Base-by-base conservation (phyloP, 2,329 filamentous ascomycete genomes). In the Trichophyton mentagrophytes region DNA sequence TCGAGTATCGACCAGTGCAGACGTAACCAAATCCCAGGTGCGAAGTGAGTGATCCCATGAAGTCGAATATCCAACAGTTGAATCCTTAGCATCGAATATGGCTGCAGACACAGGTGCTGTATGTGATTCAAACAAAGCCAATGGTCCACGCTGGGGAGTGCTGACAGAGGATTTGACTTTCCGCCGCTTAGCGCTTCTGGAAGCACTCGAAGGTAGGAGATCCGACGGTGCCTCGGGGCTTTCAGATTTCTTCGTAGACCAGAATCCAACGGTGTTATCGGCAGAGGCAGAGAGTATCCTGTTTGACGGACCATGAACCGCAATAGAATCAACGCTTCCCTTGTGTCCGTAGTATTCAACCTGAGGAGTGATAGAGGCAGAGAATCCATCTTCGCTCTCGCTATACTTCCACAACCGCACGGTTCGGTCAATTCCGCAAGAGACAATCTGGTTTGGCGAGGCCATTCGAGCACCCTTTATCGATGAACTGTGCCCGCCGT, bases 41-140 rank as follows among this genome's bases (percentile, higher is more conserved):
- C 87, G 86, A 67, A 97, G 79, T 0, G 88, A 88, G 78, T 96
- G 91, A 77, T 99, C 95, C 77, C 89, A 88, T 17, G 90, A 95
- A 22, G 86, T 85, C 1, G 90, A 92, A 79, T 99, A 97, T 55
- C 88, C 92, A 46, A 96, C 89, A 13, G 89, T 96, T 9, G 85
- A 76, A 74, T 97, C 92, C 60, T 84, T 80, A 3, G 86, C 86
- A 74, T 95, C 89, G 78, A 99, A 97, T 56, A 90, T 81, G 42
- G 87, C 88, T 60, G 86, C 87, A 0, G 88, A 89, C 51, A 91
- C 89, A 51, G 87, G 82, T 9, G 85, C 81, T 61, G 83, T 82
- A 80, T 96, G 87, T 59, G 84, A 82, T 15, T 82, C 76, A 62
- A 96, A 81, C 60, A 95, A 78, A 46, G 85, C 80, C 5, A 97